Base-by-base conservation (phyloP, 192 early-diverging fungal species). In the Coemansia sp. region DNA sequence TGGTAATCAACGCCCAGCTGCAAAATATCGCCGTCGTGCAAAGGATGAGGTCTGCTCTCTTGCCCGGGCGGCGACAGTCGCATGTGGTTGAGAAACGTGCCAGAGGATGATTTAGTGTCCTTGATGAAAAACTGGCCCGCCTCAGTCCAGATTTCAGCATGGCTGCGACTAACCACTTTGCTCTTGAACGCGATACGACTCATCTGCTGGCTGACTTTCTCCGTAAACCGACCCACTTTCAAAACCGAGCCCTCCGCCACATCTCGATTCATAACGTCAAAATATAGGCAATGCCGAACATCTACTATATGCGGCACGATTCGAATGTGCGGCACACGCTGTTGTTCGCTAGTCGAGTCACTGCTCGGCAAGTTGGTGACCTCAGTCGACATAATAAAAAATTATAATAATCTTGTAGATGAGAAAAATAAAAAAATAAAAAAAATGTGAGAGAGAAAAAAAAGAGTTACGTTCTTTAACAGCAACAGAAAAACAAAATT, bases 1-100 rank as follows among this genome's bases (percentile, higher is more conserved):
- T 96, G 95, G 77, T 98, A 98, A 71, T 99, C 97, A 16, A 97
- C 93, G 34, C 97, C 97, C 31, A 99, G 87, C 86, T 99, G 96
- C 61, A 99, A 85, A 27, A 99, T 87, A 79, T 99, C 97, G 9
- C 95, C 95, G 82, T 95, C 90, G 63, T 93, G 91, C 63, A 99
- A 76, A 40, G 86, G 87, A 62, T 90, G 91, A 12, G 96, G 91
- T 46, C 88, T 76, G 51, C 93, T 95, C 79, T 96, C 95, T 57
- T 93, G 88, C 4, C 90, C 90, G 22, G 95, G 92, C 16, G 96
- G 91, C 52, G 91, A 92, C 18, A 99, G 82, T n/a, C 98, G 84
- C 80, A 93, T 89, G 80, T 96, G 92, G 85, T 99, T 99, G 38
- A 99, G 84, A 71, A 98, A 99, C 15, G 98, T 99, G 11, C 98